Percentiles rank a stretch among this genome's conserved stretches.
Evolutionary conservation across 768 basidiomycete genomes (phyloP).

Genomic region (Russula dissimulans): DNA sequence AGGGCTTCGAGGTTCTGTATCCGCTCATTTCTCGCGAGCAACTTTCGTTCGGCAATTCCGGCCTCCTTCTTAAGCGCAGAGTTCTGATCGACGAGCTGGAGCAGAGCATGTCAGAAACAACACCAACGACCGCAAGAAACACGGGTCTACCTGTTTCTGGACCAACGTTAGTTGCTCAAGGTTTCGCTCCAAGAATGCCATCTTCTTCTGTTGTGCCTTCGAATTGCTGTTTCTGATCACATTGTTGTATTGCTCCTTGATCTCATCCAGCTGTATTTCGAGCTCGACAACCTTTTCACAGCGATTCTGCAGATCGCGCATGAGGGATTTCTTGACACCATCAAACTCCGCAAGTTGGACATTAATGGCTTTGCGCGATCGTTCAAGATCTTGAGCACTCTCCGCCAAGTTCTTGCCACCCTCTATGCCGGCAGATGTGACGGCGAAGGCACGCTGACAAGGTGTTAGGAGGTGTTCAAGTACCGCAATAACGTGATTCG

Average conservation of each 20-base stretch:
- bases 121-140: neutral
- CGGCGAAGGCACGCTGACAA: slow-evolving; percentile 88
- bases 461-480: slow-evolving; percentile 13
- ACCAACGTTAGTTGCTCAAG: slow-evolving; percentile 90
- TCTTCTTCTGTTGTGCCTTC: slow-evolving; percentile 98
- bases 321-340: slow-evolving; percentile 95
- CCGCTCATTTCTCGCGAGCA: slow-evolving; percentile 92
- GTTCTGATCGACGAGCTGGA: slow-evolving; percentile 95
- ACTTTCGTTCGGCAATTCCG: slow-evolving; percentile 91
- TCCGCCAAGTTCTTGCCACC: slow-evolving; percentile 96
- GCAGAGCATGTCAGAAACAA: slow-evolving; percentile 5
- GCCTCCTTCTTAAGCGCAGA: slow-evolving; percentile 95
- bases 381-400: slow-evolving; percentile 94
- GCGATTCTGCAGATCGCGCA: slow-evolving; percentile 97
- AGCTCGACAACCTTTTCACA: slow-evolving; percentile 99
- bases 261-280: slow-evolving; percentile 97
- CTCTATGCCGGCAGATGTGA: slow-evolving; percentile 93
- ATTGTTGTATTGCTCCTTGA: slow-evolving; percentile 98
- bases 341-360: slow-evolving; percentile 99
- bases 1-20: slow-evolving; percentile 94
- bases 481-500: neutral
- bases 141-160: slow-evolving; percentile 78
- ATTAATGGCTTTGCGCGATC: slow-evolving; percentile 92
- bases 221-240: slow-evolving; percentile 97
- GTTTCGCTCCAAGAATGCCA: slow-evolving; percentile 96